phyloP scores from a whole-genome alignment of 1,284 basidiomycete species.

The Bjerkandera adusta region DNA sequence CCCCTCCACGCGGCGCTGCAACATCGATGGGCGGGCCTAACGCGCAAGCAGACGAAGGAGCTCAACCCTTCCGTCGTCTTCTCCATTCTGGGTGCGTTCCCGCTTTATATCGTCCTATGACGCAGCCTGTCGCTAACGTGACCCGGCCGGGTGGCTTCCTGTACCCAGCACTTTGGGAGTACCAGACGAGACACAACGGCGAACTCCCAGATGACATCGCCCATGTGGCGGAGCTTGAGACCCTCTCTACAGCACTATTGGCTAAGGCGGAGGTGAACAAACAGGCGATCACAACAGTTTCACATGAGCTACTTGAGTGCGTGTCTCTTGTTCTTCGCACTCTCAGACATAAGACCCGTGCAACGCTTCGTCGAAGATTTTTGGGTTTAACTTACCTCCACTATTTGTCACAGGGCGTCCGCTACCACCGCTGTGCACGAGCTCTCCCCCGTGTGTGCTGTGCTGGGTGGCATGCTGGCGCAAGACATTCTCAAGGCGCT shows the following conservation, averaged over 20 bases:
- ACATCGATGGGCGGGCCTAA: conserved; percentile 67
- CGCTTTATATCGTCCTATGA: not conserved
- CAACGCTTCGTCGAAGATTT: not conserved
- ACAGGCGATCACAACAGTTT: conserved; percentile 55
- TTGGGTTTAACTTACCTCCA: not conserved
- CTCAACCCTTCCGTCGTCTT: conserved; percentile 73
- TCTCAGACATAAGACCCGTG: conserved; percentile 1
- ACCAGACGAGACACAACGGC: conserved; percentile 57
- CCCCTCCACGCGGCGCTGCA: conserved; percentile 66
- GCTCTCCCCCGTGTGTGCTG: conserved; percentile 87
- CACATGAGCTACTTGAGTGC: conserved; percentile 59
- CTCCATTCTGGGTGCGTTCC: conserved; percentile 64
- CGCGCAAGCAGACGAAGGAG: conserved; percentile 75
- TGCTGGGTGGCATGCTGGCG: conserved; percentile 90
- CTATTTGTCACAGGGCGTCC: conserved; percentile 44
- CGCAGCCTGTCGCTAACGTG: conserved; percentile 2
- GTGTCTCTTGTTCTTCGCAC: conserved; percentile 24
- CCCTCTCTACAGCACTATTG: conserved; percentile 61
- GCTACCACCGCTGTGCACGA: conserved; percentile 76
- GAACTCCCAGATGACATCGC: conserved; percentile 52
- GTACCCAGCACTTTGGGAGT: conserved; percentile 83
- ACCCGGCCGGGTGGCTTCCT: conserved; percentile 4
- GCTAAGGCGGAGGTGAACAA: conserved; percentile 66
- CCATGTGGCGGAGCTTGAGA: conserved; percentile 55
- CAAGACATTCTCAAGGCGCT: conserved; percentile 95